Percentiles rank a stretch among this genome's conserved stretches.
Evolutionary conservation across 495 filamentous ascomycete genomes (phyloP).

Genomic region (Aspergillus incahuasiensis): DNA sequence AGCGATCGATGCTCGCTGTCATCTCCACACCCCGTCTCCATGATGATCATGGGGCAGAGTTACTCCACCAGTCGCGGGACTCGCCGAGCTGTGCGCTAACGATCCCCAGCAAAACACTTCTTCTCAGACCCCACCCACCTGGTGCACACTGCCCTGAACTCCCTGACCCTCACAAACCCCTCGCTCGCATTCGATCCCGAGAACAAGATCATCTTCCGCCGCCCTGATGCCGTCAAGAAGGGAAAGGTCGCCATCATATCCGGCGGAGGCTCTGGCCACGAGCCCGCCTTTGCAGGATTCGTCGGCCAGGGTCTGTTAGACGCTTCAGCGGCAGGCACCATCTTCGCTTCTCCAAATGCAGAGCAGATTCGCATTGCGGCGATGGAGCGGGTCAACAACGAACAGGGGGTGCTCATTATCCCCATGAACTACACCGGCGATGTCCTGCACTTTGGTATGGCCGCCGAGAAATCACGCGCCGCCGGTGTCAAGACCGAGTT

Average conservation of each 20-base stretch:
- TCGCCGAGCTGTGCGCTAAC: slow-evolving; percentile 10
- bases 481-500: slow-evolving; percentile 79
- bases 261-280: slow-evolving; percentile 89
- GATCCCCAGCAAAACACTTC: slow-evolving; percentile 72
- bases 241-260: slow-evolving; percentile 75
- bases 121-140: slow-evolving; percentile 79
- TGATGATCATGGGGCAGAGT: slow-evolving; percentile 4
- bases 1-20: neutral
- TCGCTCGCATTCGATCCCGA: slow-evolving; percentile 69
- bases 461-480: slow-evolving; percentile 85
- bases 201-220: slow-evolving; percentile 84
- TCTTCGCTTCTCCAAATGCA: slow-evolving; percentile 85
- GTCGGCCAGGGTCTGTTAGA: slow-evolving; percentile 72
- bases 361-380: slow-evolving; percentile 81
- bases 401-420: slow-evolving; percentile 68
- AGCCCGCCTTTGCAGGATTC: slow-evolving; percentile 78
- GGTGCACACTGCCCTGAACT: slow-evolving; percentile 71
- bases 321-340: slow-evolving; percentile 83
- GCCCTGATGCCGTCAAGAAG: slow-evolving; percentile 48
- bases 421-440: slow-evolving; percentile 71
- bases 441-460: slow-evolving; percentile 93
- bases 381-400: slow-evolving; percentile 62
- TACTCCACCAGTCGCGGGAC: slow-evolving; percentile 9
- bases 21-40: neutral
- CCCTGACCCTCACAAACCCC: slow-evolving; percentile 80